Base-by-base conservation (phyloP, 192 early-diverging fungal genomes). In the Entomortierella parvispora region DNA sequence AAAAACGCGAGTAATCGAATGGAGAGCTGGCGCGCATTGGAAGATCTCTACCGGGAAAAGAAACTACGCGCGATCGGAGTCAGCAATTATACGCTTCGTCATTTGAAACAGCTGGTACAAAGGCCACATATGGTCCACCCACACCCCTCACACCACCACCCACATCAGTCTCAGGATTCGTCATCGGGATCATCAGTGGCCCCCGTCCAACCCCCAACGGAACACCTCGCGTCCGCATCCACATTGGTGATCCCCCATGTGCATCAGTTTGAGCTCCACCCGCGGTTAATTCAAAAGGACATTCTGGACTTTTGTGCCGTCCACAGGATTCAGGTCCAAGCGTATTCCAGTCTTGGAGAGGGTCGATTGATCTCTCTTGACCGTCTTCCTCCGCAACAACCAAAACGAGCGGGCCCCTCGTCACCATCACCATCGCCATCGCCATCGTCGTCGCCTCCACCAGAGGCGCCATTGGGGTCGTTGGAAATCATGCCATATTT, bases 261-360 rank as follows among this genome's bases (percentile, higher is more conserved):
- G 12, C 87, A 89, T 25, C 92, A 93, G 71, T 86, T 89, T 45
- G 91, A 93, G 71, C 55, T 91, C 18, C 91, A 93, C 47, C 92
- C 91, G 1, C 83, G 86, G 9, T 78, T 87, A 15, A 80, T 82
- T 23, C 88, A 92, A 74, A 55, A 65, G 2, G 85, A 88, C 22
- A 50, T 93, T 2, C n/a, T 90, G 33, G 55, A 83, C 8, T 83
- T 85, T 25, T 92, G 91, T 65, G 54, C 80, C 10, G 29, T 69
- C 8, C 79, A 90, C 52, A 50, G 77, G 4, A 90, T 93, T 54
- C 80, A 82, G 26, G 80, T 91, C 34, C 86, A 89, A 42, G 91
- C 92, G 17, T 93, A 93, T 63, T 89, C 88, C 10, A 91, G 89
- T 67, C 70, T 93, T 1, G 92, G 92, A 8, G 87, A 91, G 79